Conservation (phyloP, 441 rosid species). For the Eutrema salsugineum region DNA sequence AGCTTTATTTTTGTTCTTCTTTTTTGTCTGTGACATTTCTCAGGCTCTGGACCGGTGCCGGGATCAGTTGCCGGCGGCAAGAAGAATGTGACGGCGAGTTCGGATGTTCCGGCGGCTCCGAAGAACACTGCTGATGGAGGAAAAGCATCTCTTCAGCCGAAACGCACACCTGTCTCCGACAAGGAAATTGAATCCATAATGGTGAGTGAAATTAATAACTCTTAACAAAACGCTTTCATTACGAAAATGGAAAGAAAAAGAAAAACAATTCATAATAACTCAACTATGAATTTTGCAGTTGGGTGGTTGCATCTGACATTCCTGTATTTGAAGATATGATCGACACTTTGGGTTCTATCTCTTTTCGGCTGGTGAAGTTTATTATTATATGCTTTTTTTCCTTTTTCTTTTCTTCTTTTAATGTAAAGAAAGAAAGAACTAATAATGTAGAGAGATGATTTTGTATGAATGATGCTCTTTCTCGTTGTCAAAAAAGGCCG, state of each 20-base stretch:
- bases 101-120: constrained; percentile 73
- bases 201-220: constrained; percentile 41
- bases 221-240: background rate
- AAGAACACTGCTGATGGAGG: constrained; percentile 67
- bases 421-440: constrained; percentile 24
- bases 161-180: constrained; percentile 81
- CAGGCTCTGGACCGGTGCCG: constrained; percentile 33
- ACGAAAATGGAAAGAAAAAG: background rate
- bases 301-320: constrained; percentile 30
- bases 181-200: constrained; percentile 75
- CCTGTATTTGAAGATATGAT: background rate
- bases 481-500: background rate
- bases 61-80: constrained; percentile 21
- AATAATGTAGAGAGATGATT: constrained; percentile 21
- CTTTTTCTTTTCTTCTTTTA: background rate
- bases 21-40: constrained; percentile 15
- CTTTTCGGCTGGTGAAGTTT: background rate
- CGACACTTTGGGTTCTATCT: background rate
- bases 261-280: background rate
- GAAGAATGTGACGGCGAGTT: constrained; percentile 33
- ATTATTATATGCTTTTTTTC: background rate
- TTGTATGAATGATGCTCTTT: constrained; percentile 8
- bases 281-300: constrained; percentile 8
- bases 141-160: constrained; percentile 85
- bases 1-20: background rate